Percentiles rank a stretch among this genome's conserved stretches.
phyloP scores from a whole-genome alignment of 257 asterid genomes.

The Verbascum thapsus region DNA sequence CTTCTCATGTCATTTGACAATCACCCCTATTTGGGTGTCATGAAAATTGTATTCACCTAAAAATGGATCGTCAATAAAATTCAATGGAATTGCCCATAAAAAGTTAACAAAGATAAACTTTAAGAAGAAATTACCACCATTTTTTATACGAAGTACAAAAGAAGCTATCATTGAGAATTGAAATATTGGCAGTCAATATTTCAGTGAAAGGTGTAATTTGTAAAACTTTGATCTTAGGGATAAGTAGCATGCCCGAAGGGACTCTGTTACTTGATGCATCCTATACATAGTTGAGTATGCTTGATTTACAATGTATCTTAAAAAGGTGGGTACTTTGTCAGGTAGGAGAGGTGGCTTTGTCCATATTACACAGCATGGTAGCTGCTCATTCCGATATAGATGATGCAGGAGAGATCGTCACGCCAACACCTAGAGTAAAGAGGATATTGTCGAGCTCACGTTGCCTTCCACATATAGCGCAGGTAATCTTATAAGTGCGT shows the following conservation, averaged over 20 bases:
- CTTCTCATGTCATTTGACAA: too few species aligned
- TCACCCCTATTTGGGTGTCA: too few species aligned
- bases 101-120: too few species aligned
- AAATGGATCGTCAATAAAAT: too few species aligned
- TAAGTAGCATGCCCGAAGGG: slow-evolving; percentile 23
- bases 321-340: slow-evolving; percentile 37
- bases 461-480: slow-evolving; percentile 95
- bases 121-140: too few species aligned
- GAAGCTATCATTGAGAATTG: too few species aligned
- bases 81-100: too few species aligned
- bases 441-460: slow-evolving; percentile 90
- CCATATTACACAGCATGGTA: slow-evolving; percentile 95
- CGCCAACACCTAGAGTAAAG: slow-evolving; percentile 97
- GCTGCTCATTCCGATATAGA: slow-evolving; percentile 97
- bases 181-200: too few species aligned
- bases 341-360: slow-evolving; percentile 93
- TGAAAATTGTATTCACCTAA: too few species aligned
- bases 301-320: slow-evolving; percentile 26
- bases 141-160: too few species aligned
- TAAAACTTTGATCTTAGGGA: neutral
- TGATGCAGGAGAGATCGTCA: slow-evolving; percentile 98
- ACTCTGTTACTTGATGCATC: slow-evolving; percentile 13
- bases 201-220: too few species aligned
- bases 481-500: slow-evolving; percentile 55
- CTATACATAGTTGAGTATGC: slow-evolving; percentile 16